Evolutionary conservation across 257 asterid genomes (phyloP).

Genomic region (Nicotiana undulata): DNA sequence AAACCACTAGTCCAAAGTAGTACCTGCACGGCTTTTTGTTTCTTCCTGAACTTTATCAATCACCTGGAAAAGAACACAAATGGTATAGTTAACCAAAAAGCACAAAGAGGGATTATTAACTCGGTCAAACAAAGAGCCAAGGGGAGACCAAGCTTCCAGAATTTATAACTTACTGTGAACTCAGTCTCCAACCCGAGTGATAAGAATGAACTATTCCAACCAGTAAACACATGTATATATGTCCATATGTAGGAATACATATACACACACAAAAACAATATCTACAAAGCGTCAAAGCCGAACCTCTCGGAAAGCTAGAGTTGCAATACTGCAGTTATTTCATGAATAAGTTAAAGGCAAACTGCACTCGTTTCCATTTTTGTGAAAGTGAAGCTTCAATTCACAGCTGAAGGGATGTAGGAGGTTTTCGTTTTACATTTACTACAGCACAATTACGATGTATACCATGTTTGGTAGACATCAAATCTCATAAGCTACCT

Average conservation of each 20-base stretch:
- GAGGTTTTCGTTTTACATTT: not conserved
- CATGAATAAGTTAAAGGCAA: not conserved
- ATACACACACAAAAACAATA: not conserved
- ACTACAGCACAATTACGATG: not conserved
- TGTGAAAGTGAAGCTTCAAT: not conserved
- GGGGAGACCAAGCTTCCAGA: not conserved
- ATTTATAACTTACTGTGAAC: not conserved
- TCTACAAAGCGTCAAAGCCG: not conserved
- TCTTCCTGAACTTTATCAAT: conserved; percentile 68
- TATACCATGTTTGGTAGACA: not conserved
- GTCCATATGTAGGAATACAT: not conserved
- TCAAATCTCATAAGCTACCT: not conserved
- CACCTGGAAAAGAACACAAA: conserved; percentile 24
- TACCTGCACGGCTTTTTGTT: conserved; percentile 52
- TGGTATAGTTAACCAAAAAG: not conserved
- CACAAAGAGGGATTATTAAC: not conserved
- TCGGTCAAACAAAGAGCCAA: not conserved
- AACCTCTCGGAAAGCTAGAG: not conserved
- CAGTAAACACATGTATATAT: not conserved
- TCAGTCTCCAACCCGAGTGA: not conserved
- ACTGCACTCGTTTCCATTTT: not conserved
- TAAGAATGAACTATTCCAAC: not conserved
- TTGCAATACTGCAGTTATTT: not conserved
- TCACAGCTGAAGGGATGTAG: not conserved
- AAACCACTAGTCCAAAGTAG: not conserved